Percentiles rank a stretch among this genome's conserved stretches.
These are phyloP conservation scores for Perkinsus marinus DNA, from an alignment of 169 alveolate species.

Conservation along the genomic window DNA sequence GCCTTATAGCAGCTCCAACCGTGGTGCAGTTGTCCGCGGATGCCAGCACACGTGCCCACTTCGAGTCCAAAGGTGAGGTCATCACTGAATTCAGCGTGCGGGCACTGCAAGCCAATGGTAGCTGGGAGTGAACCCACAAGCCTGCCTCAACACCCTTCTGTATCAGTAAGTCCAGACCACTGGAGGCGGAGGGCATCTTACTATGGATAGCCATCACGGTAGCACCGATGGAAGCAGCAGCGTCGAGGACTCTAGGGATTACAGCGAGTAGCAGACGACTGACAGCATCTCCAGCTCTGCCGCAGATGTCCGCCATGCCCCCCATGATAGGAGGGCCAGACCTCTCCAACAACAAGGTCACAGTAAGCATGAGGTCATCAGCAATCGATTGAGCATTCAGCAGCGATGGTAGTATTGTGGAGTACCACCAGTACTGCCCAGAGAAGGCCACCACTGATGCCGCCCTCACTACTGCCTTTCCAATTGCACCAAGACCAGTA, in stretches of 20 bases:
- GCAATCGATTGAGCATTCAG: neutral
- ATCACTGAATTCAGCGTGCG: neutral
- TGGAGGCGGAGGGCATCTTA: neutral
- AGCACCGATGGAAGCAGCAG: neutral
- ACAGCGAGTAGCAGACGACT: neutral
- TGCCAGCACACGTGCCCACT: neutral
- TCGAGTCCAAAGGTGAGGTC: neutral
- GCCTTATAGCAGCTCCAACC: neutral
- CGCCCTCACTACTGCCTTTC: neutral
- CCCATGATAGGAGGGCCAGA: neutral
- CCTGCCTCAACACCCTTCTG: neutral
- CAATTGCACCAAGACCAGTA: neutral
- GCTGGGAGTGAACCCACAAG: neutral
- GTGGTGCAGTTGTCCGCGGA: neutral
- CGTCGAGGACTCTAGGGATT: neutral
- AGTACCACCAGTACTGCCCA: neutral
- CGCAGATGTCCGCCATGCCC: neutral
- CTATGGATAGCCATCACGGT: neutral
- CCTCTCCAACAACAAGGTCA: neutral
- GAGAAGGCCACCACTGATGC: neutral
- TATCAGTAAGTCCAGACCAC: neutral
- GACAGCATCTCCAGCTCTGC: neutral
- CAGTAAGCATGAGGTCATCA: neutral
- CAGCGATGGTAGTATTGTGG: neutral
- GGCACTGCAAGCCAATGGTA: neutral